phyloP scores from a whole-genome alignment of 2,329 filamentous ascomycete species.

The Dactylellina sp. region DNA sequence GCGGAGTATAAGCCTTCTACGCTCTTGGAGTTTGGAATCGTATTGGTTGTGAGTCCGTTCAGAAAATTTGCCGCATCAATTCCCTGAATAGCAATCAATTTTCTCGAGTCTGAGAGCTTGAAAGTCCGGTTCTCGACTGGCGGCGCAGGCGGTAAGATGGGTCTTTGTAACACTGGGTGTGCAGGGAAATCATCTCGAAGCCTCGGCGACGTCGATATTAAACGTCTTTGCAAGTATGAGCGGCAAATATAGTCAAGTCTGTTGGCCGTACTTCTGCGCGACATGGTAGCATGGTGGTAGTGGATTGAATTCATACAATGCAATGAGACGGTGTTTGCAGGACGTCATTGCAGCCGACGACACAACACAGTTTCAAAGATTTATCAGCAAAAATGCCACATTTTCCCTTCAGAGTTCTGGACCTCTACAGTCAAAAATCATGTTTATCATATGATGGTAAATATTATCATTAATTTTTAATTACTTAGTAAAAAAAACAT shows the following conservation, averaged over 20 bases:
- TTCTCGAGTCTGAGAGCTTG: conserved; percentile 74
- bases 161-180: conserved; percentile 13
- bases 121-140: conserved; percentile 64
- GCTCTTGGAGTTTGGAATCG: conserved; percentile 66
- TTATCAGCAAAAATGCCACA: conserved; percentile 57
- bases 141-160: conserved; percentile 24
- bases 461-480: conserved; percentile 1
- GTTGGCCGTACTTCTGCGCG: conserved; percentile 14
- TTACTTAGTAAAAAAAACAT: conserved; percentile 23
- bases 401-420: background rate
- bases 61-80: conserved; percentile 84
- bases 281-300: conserved; percentile 24
- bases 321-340: conserved; percentile 4
- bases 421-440: background rate
- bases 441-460: background rate
- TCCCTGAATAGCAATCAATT: conserved; percentile 82
- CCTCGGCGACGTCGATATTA: conserved; percentile 34
- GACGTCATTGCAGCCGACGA: conserved; percentile 7
- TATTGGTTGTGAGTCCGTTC: conserved; percentile 85
- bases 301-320: background rate
- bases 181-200: conserved; percentile 16
- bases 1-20: conserved; percentile 75
- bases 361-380: conserved; percentile 44
- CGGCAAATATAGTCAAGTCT: conserved; percentile 49
- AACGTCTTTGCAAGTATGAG: conserved; percentile 42